Evolutionary conservation across 2,329 filamentous ascomycete species (phyloP).

Genomic region (Raffaelea albimanens): DNA sequence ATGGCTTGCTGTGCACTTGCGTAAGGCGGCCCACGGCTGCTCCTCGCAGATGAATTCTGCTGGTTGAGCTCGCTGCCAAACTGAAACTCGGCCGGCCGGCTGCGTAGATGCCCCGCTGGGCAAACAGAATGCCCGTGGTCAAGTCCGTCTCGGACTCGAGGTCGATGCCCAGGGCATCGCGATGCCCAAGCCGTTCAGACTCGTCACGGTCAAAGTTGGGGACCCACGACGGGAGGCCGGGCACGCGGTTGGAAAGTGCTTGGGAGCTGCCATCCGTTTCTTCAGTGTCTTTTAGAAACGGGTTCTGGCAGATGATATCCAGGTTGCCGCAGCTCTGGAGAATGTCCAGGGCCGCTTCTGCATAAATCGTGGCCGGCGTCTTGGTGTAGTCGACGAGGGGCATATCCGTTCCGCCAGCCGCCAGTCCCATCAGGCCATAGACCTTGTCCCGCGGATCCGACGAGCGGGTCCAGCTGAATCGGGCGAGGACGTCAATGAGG

Average conservation of each 20-base stretch:
- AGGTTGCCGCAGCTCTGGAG: conserved; percentile 6
- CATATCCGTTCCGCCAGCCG: too few relatives aligned
- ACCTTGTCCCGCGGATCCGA: conserved; percentile 11
- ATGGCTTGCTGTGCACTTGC: too few relatives aligned
- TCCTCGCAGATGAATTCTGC: conserved; percentile 2
- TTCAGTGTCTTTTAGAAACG: conserved; percentile 2
- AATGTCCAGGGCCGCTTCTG: conserved; percentile 5
- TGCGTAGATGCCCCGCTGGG: conserved; percentile 8
- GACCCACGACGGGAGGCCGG: conserved; percentile 6
- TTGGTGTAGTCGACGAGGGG: too few relatives aligned
- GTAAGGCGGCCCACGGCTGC: conserved; percentile 3
- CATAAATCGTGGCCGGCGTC: too few relatives aligned
- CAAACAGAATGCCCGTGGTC: conserved; percentile 7
- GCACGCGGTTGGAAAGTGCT: conserved; percentile 1
- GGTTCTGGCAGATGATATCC: conserved; percentile 8
- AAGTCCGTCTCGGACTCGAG: conserved; percentile 5
- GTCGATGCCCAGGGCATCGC: too few relatives aligned
- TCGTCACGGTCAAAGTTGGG: conserved; percentile 8
- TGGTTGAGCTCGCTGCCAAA: too few relatives aligned
- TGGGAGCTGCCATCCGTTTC: too few relatives aligned
- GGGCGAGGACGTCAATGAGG: conserved; percentile 7
- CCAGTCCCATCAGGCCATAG: conserved; percentile 9
- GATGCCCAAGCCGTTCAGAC: too few relatives aligned
- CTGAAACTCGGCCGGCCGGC: conserved; percentile 4
- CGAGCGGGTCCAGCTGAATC: conserved; percentile 3